Percentiles rank a stretch among this genome's conserved stretches.
Conservation (phyloP, 2,329 filamentous ascomycete species). For the Xylariaceae sp. region DNA sequence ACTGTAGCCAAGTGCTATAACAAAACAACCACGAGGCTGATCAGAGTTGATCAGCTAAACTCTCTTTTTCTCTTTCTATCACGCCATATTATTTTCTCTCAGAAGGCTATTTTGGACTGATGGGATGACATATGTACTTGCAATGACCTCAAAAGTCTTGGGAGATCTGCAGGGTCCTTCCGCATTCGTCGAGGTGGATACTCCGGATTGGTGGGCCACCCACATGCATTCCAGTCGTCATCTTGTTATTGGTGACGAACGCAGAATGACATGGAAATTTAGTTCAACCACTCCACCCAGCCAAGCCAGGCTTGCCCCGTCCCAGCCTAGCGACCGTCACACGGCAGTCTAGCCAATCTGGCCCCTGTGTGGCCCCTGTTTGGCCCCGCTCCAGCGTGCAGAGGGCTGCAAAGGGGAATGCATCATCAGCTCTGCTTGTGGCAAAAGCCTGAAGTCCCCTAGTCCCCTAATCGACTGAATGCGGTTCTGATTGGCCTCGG, state of each 20-base stretch:
- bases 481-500: conserved; percentile 36
- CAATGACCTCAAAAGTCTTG: conserved; percentile 40
- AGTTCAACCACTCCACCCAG: not conserved
- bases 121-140: conserved; percentile 41
- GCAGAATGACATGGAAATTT: conserved; percentile 36
- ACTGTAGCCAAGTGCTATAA: too few relatives aligned
- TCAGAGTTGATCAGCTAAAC: too few relatives aligned
- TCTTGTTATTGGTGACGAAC: conserved; percentile 33
- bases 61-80: not conserved
- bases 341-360: conserved; percentile 13
- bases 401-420: conserved; percentile 27
- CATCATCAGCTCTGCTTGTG: conserved; percentile 41
- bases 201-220: conserved; percentile 8
- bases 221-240: conserved; percentile 20
- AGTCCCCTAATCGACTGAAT: not conserved
- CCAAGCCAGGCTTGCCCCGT: conserved; percentile 18
- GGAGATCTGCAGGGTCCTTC: conserved; percentile 44
- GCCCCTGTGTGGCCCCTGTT: not conserved
- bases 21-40: too few relatives aligned
- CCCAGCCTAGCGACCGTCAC: too few relatives aligned
- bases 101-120: too few relatives aligned
- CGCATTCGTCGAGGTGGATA: conserved; percentile 5
- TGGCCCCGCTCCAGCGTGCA: conserved; percentile 9
- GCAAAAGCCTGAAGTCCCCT: conserved; percentile 34
- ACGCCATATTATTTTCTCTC: too few relatives aligned